Conservation (phyloP, 2,329 filamentous ascomycete species). For the Anthostomella pinea region DNA sequence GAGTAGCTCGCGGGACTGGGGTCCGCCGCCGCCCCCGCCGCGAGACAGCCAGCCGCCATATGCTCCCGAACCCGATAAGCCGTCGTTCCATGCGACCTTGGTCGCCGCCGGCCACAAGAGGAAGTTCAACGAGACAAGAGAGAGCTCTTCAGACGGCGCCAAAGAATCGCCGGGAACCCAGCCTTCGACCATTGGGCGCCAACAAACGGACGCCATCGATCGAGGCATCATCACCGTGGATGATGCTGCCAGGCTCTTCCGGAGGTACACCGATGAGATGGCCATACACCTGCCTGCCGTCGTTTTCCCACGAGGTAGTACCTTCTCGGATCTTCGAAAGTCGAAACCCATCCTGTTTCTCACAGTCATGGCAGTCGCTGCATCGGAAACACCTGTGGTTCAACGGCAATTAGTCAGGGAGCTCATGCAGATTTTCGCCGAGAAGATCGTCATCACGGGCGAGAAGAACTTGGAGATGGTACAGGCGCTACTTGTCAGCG, state of each 20-base stretch:
- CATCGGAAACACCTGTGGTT: constrained; percentile 52
- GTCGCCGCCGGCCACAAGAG: constrained; percentile 39
- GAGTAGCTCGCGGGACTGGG: constrained; percentile 22
- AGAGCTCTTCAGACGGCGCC: constrained; percentile 20
- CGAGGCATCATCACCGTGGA: constrained; percentile 57
- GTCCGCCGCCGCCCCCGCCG: constrained; percentile 13
- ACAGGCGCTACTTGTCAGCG: constrained; percentile 70
- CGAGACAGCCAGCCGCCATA: constrained; percentile 16
- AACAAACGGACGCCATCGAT: constrained; percentile 52
- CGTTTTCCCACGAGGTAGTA: constrained; percentile 53
- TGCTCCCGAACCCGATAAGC: constrained; percentile 14
- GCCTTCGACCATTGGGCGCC: constrained; percentile 6
- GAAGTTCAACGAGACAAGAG: constrained; percentile 32
- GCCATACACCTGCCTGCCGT: constrained; percentile 60
- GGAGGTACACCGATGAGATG: constrained; percentile 59
- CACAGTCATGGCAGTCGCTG: constrained; percentile 65
- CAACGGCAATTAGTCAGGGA: constrained; percentile 66
- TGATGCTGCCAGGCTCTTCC: constrained; percentile 53
- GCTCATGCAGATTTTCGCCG: constrained; percentile 69
- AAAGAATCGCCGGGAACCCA: constrained; percentile 19
- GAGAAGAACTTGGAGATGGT: constrained; percentile 82
- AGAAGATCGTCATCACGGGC: constrained; percentile 70
- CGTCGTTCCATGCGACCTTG: constrained; percentile 11
- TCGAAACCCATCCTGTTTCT: constrained; percentile 66
- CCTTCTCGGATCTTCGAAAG: constrained; percentile 53